These are phyloP conservation scores for Cladorrhinum sp. DNA, from an alignment of 2,329 filamentous ascomycete genomes.

Conservation along the genomic window DNA sequence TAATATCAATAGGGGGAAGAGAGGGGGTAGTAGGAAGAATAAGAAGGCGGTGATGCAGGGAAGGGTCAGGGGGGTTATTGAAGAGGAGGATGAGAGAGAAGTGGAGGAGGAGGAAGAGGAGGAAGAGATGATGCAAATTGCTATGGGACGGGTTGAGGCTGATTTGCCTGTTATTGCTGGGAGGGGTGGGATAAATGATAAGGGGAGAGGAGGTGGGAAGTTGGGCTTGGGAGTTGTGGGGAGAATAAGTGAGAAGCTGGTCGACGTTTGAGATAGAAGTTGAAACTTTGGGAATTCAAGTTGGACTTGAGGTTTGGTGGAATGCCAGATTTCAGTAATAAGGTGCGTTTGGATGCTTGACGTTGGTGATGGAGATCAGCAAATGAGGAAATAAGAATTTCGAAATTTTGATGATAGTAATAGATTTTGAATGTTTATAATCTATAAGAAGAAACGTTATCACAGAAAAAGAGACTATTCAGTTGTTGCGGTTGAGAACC, in stretches of 20 bases:
- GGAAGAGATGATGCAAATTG: not conserved
- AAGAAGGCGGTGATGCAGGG: not conserved
- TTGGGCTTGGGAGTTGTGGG: not conserved
- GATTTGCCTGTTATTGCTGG: not conserved
- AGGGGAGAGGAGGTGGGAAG: not conserved
- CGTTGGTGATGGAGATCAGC: too few relatives aligned
- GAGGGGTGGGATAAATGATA: not conserved
- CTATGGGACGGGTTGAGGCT: not conserved
- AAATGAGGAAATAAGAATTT: too few relatives aligned
- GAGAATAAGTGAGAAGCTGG: conserved; percentile 12
- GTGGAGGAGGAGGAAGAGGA: not conserved
- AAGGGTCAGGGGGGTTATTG: not conserved
- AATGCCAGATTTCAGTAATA: too few relatives aligned
- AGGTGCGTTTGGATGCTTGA: too few relatives aligned
- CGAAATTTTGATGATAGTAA: too few relatives aligned
- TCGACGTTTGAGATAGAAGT: conserved; percentile 18
- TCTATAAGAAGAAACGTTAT: too few relatives aligned
- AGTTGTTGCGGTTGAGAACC: too few relatives aligned
- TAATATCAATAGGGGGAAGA: conserved; percentile 1
- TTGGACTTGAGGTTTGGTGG: too few relatives aligned
- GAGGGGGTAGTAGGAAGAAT: too few relatives aligned
- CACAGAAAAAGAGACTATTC: too few relatives aligned
- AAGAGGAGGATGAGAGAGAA: not conserved
- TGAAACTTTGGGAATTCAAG: too few relatives aligned
- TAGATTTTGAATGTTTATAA: too few relatives aligned